Conservation (phyloP, 2,329 filamentous ascomycete genomes). For the Penicillium sp. region DNA sequence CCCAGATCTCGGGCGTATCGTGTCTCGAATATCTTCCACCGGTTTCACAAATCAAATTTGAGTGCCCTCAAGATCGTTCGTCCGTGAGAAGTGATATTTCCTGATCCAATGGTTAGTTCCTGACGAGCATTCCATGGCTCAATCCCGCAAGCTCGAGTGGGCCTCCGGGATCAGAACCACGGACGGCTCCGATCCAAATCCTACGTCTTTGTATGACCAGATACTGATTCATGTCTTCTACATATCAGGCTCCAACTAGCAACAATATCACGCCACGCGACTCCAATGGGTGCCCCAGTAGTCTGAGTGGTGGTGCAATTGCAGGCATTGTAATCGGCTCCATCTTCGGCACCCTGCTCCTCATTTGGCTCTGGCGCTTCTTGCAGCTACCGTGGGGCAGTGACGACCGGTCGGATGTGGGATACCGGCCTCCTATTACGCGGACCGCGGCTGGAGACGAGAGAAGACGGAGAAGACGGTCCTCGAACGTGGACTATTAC, state of each 20-base stretch:
- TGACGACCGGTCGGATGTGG: conserved; percentile 30
- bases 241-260: conserved; percentile 25
- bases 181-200: conserved; percentile 11
- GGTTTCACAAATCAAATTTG: background rate
- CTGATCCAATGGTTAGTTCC: conserved; percentile 14
- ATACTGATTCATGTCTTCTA: background rate
- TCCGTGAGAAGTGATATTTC: background rate
- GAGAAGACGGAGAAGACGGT: conserved; percentile 30
- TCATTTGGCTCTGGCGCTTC: conserved; percentile 42
- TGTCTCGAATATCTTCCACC: background rate
- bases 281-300: conserved; percentile 33
- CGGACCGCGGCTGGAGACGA: conserved; percentile 23
- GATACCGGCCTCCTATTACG: conserved; percentile 28
- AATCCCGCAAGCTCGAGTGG: background rate
- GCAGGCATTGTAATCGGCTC: conserved; percentile 47
- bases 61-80: background rate
- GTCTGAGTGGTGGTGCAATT: conserved; percentile 41
- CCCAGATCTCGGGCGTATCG: background rate
- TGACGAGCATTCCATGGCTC: conserved; percentile 9
- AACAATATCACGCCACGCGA: conserved; percentile 30
- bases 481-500: conserved; percentile 37
- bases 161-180: conserved; percentile 12
- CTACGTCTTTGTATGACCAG: background rate
- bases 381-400: conserved; percentile 30
- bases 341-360: conserved; percentile 42